These are phyloP conservation scores for Solanum acaule DNA, from an alignment of 257 asterid species.

Conservation along the genomic window DNA sequence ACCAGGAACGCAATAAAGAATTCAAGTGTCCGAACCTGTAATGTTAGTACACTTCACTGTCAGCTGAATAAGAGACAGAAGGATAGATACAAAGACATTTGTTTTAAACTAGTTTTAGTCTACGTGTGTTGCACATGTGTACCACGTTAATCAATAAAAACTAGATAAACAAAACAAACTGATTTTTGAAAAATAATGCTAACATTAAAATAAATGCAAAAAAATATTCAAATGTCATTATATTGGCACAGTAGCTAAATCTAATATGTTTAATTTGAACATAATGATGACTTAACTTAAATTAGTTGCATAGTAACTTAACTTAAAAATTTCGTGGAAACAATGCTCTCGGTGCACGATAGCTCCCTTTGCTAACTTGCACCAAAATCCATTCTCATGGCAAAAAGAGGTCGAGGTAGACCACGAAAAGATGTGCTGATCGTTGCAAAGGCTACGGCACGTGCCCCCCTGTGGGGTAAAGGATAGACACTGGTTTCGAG, in stretches of 20 bases:
- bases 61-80: background rate
- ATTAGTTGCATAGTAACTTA: background rate
- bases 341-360: background rate
- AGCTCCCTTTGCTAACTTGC: background rate
- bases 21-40: conserved; percentile 91
- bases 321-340: background rate
- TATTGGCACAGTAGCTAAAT: background rate
- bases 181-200: background rate
- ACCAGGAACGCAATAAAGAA: conserved; percentile 76
- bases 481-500: background rate
- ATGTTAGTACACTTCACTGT: background rate
- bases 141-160: background rate
- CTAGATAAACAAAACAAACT: background rate
- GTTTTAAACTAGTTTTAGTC: background rate
- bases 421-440: background rate
- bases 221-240: background rate
- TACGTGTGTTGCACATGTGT: background rate
- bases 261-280: background rate
- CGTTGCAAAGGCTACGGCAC: background rate
- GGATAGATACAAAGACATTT: background rate
- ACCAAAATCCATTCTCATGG: background rate
- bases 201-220: background rate
- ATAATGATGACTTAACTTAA: background rate
- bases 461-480: background rate
- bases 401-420: background rate